Evolutionary conservation across 164 flowering plant species (phyloP).

Genomic region (Aristolochia fimbriata): DNA sequence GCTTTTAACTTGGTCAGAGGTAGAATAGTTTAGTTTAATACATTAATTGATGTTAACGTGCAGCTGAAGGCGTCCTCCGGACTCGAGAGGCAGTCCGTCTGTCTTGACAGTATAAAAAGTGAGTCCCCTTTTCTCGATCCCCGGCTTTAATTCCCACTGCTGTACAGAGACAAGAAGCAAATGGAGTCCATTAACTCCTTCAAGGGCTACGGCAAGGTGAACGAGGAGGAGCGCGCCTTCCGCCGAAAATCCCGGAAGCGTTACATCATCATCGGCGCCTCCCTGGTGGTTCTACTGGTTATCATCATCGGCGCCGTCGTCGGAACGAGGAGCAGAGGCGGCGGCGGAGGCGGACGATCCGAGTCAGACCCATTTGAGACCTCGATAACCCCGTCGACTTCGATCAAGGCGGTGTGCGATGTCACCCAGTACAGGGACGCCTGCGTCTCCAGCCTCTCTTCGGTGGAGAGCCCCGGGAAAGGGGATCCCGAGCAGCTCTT

Average conservation of each 20-base stretch:
- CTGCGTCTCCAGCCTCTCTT: slow-evolving; percentile 33
- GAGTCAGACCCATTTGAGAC: no score
- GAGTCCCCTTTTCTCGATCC: no score
- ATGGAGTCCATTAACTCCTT: slow-evolving; percentile 14
- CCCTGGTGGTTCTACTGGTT: slow-evolving; percentile 36
- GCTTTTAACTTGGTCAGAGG: no score
- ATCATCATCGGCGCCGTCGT: slow-evolving; percentile 42
- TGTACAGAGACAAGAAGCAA: no score
- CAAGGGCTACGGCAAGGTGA: slow-evolving; percentile 39
- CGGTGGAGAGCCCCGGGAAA: slow-evolving; percentile 8
- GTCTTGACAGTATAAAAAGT: no score
- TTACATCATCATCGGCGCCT: slow-evolving; percentile 34
- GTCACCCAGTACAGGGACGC: slow-evolving; percentile 43
- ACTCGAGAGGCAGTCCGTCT: no score
- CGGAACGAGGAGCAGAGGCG: slow-evolving; percentile 19
- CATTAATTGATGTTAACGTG: no score
- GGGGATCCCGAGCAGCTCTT: slow-evolving; percentile 33
- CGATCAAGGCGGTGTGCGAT: slow-evolving; percentile 46
- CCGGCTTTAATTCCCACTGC: no score
- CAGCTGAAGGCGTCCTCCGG: no score
- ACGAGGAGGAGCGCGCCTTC: slow-evolving; percentile 27
- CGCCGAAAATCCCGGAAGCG: slow-evolving; percentile 35
- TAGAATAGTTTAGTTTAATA: no score
- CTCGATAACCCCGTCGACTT: slow-evolving; percentile 10
- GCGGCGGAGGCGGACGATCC: not conserved